Conservation (phyloP, 2,329 filamentous ascomycete species). For the Xylaria sp. region DNA sequence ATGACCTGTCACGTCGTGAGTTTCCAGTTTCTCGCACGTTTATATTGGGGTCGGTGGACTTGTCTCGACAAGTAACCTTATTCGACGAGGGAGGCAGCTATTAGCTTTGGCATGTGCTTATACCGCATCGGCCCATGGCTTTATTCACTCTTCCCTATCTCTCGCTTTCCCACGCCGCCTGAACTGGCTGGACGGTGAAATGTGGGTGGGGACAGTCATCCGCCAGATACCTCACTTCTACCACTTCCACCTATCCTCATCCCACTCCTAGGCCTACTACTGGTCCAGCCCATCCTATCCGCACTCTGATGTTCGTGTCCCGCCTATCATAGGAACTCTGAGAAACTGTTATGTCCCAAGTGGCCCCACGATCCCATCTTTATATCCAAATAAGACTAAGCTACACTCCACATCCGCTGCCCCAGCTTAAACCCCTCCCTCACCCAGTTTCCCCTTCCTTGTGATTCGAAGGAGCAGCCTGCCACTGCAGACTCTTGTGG, state of each 20-base stretch:
- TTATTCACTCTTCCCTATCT: constrained; percentile 12
- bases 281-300: constrained; percentile 31
- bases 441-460: constrained; percentile 36
- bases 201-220: constrained; percentile 27
- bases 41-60: constrained; percentile 13
- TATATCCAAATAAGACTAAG: constrained; percentile 41
- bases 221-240: constrained; percentile 31
- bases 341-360: constrained; percentile 29
- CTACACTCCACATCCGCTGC: constrained; percentile 41
- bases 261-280: constrained; percentile 35
- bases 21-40: constrained; percentile 2
- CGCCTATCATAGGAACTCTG: constrained; percentile 39
- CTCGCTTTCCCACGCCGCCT: constrained; percentile 19
- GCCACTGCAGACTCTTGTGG: constrained; percentile 35
- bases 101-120: constrained; percentile 8
- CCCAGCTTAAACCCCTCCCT: constrained; percentile 42
- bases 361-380: constrained; percentile 43
- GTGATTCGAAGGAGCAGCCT: constrained; percentile 34
- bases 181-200: constrained; percentile 30
- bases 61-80: constrained; percentile 14
- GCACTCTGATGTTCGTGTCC: constrained; percentile 41
- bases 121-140: constrained; percentile 21
- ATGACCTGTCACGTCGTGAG: constrained; percentile 19
- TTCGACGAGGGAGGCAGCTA: constrained; percentile 14
- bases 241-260: constrained; percentile 37